phyloP scores from a whole-genome alignment of 192 early-diverging fungal genomes.

The Coemansia pectinata region DNA sequence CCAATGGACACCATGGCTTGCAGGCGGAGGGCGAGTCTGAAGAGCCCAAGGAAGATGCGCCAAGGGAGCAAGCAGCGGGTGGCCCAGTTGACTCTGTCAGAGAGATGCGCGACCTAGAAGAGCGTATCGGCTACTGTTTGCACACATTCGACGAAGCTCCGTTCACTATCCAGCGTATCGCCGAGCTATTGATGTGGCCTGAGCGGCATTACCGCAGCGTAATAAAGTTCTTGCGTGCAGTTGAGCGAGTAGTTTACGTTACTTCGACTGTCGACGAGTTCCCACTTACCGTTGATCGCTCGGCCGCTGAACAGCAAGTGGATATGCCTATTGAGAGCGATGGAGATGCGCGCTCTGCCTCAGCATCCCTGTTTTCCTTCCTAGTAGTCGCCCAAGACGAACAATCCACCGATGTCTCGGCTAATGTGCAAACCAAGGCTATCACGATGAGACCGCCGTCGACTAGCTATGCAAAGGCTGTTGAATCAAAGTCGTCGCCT shows the following conservation, averaged over 20 bases:
- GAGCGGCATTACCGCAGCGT: slow-evolving; percentile 46
- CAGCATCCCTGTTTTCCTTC: slow-evolving; percentile 30
- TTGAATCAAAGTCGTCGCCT: background rate
- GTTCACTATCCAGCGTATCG: slow-evolving; percentile 53
- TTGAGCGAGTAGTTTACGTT: slow-evolving; percentile 49
- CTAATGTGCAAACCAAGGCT: slow-evolving; percentile 8
- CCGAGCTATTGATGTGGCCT: slow-evolving; percentile 44
- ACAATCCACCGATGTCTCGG: background rate
- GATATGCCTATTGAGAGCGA: slow-evolving; percentile 23
- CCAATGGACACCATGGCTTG: background rate
- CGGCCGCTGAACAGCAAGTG: background rate
- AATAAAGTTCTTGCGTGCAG: slow-evolving; percentile 46
- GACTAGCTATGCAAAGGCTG: background rate
- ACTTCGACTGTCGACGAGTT: slow-evolving; percentile 54
- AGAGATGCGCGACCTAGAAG: slow-evolving; percentile 40
- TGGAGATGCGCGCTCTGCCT: background rate
- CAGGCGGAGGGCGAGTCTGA: background rate
- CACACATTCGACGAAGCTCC: slow-evolving; percentile 52
- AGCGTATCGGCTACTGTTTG: slow-evolving; percentile 39
- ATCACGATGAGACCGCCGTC: slow-evolving; percentile 3
- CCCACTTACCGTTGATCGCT: slow-evolving; percentile 12
- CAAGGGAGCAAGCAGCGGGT: background rate
- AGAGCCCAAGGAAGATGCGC: slow-evolving; percentile 4
- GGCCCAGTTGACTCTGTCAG: background rate
- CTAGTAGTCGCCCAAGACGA: slow-evolving; percentile 13